phyloP scores from a whole-genome alignment of 2,329 filamentous ascomycete species.

The Fusarium protoensiforme region DNA sequence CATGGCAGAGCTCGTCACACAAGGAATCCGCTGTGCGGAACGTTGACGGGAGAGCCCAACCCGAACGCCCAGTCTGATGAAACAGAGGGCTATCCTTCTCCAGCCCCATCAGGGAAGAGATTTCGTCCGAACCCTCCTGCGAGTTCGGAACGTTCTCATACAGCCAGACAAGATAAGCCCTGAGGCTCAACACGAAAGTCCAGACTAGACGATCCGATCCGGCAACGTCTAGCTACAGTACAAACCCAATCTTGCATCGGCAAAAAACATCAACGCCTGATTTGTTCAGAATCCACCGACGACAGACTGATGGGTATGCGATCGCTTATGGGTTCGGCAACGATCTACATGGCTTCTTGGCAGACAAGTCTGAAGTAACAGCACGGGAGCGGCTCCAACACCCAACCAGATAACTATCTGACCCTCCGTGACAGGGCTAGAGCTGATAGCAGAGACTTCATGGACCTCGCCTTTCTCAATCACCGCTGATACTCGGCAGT shows the following conservation, averaged over 20 bases:
- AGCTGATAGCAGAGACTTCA: background rate
- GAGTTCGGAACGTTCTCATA: background rate
- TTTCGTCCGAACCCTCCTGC: background rate
- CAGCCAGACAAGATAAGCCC: background rate
- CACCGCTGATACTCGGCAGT: background rate
- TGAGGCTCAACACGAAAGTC: background rate
- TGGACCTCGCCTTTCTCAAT: background rate
- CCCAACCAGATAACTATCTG: constrained; percentile 3
- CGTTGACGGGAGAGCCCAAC: constrained; percentile 7
- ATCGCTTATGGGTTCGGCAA: constrained; percentile 11
- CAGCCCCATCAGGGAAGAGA: background rate
- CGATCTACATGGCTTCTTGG: constrained; percentile 6
- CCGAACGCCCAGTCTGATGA: constrained; percentile 17
- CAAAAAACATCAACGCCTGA: background rate
- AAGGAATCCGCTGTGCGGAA: constrained; percentile 33
- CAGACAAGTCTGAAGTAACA: constrained; percentile 7
- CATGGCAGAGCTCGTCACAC: constrained; percentile 31
- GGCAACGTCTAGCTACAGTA: background rate
- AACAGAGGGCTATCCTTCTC: background rate
- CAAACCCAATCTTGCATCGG: background rate
- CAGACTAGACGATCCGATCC: background rate
- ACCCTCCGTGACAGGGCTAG: background rate
- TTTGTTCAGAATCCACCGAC: background rate
- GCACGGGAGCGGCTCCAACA: background rate
- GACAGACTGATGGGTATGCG: background rate